These are phyloP conservation scores for Komagataea norvegica DNA, from an alignment of 1,139 yeast genomes.

Conservation along the genomic window DNA sequence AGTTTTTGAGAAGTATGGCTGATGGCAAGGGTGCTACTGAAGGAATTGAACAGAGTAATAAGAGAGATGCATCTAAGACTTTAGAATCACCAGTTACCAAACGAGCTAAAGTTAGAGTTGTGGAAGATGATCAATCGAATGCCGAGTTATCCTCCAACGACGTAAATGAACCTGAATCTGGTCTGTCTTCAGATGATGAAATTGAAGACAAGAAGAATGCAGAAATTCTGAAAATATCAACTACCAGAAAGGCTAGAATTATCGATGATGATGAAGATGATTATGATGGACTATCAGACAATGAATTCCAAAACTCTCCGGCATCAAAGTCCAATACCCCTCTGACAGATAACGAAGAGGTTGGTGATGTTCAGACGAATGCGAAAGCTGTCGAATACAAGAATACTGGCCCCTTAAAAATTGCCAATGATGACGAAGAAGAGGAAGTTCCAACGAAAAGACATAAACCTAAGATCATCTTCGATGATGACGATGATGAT, in stretches of 20 bases:
- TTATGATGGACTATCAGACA: conserved; percentile 3
- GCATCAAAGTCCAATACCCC: conserved; percentile 1
- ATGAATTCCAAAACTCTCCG: background rate
- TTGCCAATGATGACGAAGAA: background rate
- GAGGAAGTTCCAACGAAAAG: background rate
- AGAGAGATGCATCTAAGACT: conserved; percentile 7
- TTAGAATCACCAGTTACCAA: conserved; percentile 16
- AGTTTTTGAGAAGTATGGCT: conserved; percentile 16
- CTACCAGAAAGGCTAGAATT: conserved; percentile 1
- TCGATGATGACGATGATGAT: conserved; percentile 12
- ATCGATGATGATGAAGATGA: conserved; percentile 5
- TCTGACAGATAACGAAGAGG: conserved; percentile 1
- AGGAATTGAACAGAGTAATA: background rate
- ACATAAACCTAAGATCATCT: conserved; percentile 4
- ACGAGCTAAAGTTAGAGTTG: conserved; percentile 3
- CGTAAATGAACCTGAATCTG: too few relatives aligned
- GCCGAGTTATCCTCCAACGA: too few relatives aligned
- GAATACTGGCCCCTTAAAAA: too few relatives aligned
- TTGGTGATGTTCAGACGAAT: background rate
- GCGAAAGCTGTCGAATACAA: too few relatives aligned
- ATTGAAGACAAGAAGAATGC: background rate
- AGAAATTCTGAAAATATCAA: background rate
- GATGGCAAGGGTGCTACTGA: background rate
- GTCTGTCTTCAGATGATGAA: conserved; percentile 3
- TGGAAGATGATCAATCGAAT: conserved; percentile 17